A percentile compares a stretch with the other conserved stretches of the same genome.
Conservation (phyloP, 257 asterid genomes). For the Buddleja alternifolia region DNA sequence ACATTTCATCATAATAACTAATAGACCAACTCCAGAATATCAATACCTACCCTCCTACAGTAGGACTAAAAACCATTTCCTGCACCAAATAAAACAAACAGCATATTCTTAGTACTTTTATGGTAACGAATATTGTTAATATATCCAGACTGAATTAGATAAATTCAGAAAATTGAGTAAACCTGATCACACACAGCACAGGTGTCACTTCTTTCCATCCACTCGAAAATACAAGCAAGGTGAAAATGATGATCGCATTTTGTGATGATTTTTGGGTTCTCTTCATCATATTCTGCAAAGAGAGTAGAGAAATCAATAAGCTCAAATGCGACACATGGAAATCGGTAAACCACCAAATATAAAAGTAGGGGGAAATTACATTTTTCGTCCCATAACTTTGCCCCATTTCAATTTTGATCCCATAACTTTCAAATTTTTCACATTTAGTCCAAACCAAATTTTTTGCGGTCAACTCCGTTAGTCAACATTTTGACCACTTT, state of each 20-base stretch:
- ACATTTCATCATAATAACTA: conserved; percentile 7
- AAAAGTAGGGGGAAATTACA: too few species aligned
- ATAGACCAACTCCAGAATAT: conserved; percentile 25
- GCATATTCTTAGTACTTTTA: conserved; percentile 12
- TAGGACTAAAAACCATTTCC: conserved; percentile 67
- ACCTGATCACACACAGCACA: conserved; percentile 91
- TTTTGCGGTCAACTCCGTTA: too few species aligned
- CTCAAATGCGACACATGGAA: conserved; percentile 13
- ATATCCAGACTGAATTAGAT: conserved; percentile 6
- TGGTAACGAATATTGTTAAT: conserved; percentile 2
- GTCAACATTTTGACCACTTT: too few species aligned
- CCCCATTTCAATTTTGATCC: too few species aligned
- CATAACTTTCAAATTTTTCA: too few species aligned
- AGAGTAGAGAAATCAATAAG: conserved; percentile 18
- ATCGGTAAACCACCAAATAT: conserved; percentile 16
- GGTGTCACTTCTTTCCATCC: conserved; percentile 93
- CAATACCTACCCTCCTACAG: conserved; percentile 38
- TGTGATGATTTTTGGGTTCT: conserved; percentile 74
- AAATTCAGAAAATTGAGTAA: conserved; percentile 6
- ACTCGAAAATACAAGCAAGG: conserved; percentile 79
- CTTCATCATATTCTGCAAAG: conserved; percentile 69
- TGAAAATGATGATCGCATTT: conserved; percentile 88
- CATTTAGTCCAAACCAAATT: too few species aligned
- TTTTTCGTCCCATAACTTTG: too few species aligned
- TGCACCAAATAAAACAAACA: conserved; percentile 40